These are phyloP conservation scores for Saitozyma sp. DNA, from an alignment of 768 basidiomycete genomes.

Conservation along the genomic window DNA sequence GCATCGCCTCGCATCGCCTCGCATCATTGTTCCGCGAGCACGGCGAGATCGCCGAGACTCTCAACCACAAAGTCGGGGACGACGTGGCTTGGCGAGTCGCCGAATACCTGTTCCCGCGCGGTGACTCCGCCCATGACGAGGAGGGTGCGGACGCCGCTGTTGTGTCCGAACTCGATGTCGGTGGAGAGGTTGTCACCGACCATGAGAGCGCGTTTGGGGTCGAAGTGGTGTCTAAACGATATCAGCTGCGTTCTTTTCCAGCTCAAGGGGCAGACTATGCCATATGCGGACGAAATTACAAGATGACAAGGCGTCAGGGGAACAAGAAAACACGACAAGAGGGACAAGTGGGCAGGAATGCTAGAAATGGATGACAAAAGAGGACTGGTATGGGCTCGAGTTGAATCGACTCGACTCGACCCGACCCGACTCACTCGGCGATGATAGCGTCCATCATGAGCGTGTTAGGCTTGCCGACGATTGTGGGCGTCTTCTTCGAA, in stretches of 20 bases:
- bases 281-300: too few species aligned
- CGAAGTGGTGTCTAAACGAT: slow-evolving; percentile 70
- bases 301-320: background rate
- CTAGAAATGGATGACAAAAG: background rate
- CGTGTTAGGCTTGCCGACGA: slow-evolving; percentile 85
- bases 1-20: too few species aligned
- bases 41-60: slow-evolving; percentile 74
- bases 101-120: slow-evolving; percentile 69
- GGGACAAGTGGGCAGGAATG: background rate
- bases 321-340: background rate
- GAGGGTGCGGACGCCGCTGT: slow-evolving; percentile 79
- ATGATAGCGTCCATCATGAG: slow-evolving; percentile 93
- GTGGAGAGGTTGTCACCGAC: slow-evolving; percentile 93
- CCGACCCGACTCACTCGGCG: slow-evolving; percentile 59
- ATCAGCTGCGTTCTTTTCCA: slow-evolving; percentile 2
- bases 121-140: slow-evolving; percentile 76
- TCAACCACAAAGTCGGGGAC: slow-evolving; percentile 78
- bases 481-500: slow-evolving; percentile 63
- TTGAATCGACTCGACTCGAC: background rate
- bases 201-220: slow-evolving; percentile 87
- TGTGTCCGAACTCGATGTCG: slow-evolving; percentile 89
- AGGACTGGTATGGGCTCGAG: background rate
- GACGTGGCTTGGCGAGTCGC: slow-evolving; percentile 67
- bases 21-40: slow-evolving; percentile 30
- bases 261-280: background rate